Percentiles rank a stretch among this genome's conserved stretches.
These are phyloP conservation scores for Neurospora cerealis DNA, from an alignment of 495 filamentous ascomycete genomes.

Conservation along the genomic window DNA sequence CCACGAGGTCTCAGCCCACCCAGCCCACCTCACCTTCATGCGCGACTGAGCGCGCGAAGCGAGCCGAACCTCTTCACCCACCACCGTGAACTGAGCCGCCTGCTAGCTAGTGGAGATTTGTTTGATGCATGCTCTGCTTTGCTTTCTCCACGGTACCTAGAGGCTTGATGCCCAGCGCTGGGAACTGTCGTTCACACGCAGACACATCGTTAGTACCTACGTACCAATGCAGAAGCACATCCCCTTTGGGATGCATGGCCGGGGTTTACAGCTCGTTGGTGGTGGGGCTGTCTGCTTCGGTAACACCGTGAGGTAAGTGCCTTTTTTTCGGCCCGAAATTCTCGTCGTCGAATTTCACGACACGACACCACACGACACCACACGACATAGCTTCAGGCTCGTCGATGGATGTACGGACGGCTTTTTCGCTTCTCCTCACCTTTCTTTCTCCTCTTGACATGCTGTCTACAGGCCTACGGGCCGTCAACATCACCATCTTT, in stretches of 20 bases:
- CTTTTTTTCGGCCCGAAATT: neutral
- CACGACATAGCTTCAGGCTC: neutral
- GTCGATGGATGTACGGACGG: neutral
- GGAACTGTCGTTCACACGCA: neutral
- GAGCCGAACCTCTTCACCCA: neutral
- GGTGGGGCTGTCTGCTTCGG: neutral
- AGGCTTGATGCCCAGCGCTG: neutral
- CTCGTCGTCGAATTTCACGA: neutral
- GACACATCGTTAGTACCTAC: neutral
- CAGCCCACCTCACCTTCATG: neutral
- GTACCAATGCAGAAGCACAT: neutral
- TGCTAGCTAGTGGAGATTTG: neutral
- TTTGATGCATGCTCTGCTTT: neutral
- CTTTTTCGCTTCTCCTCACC: neutral
- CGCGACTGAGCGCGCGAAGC: neutral
- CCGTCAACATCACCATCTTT: neutral
- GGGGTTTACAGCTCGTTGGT: neutral
- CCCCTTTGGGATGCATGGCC: neutral
- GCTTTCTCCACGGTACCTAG: neutral
- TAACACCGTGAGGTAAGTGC: neutral
- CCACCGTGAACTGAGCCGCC: neutral
- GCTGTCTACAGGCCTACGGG: neutral
- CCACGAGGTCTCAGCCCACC: neutral
- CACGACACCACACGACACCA: neutral
- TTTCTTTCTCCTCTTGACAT: neutral